Conservation (phyloP, 208 protist genomes). For the Acanthamoeba quina region DNA sequence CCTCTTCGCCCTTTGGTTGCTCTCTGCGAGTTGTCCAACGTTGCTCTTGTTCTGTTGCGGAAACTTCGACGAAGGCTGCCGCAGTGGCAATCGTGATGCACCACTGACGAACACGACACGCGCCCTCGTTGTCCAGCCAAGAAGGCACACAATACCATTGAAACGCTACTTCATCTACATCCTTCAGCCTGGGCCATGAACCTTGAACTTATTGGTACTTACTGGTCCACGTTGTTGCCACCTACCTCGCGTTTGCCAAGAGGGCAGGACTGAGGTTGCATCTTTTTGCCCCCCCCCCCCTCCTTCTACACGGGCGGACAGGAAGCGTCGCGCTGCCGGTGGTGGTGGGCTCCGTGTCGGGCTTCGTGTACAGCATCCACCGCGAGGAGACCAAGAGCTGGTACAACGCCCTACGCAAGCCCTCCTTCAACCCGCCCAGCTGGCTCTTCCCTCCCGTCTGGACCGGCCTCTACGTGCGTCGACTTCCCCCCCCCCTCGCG, state of each 20-base stretch:
- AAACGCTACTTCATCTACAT: background rate
- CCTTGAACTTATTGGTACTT: constrained; percentile 5
- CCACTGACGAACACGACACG: too few relatives aligned
- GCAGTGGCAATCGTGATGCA: too few relatives aligned
- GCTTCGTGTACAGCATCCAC: constrained; percentile 19
- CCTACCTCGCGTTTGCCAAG: too few relatives aligned
- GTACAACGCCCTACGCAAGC: constrained; percentile 21
- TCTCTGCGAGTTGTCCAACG: too few relatives aligned
- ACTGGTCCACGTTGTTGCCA: background rate
- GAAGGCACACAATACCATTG: too few relatives aligned
- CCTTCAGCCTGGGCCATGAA: background rate
- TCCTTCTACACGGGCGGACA: background rate
- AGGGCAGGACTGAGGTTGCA: too few relatives aligned
- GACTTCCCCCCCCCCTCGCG: too few relatives aligned
- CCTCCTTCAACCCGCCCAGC: constrained; percentile 32
- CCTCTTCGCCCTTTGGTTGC: too few relatives aligned
- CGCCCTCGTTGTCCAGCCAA: too few relatives aligned
- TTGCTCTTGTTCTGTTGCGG: too few relatives aligned
- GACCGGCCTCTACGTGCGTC: constrained; percentile 35
- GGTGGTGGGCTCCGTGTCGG: background rate
- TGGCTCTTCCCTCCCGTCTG: constrained; percentile 58
- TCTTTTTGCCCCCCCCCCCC: background rate
- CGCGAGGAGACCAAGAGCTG: constrained; percentile 21
- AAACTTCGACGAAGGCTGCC: too few relatives aligned
- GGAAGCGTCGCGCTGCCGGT: constrained; percentile 34